Conservation (phyloP, 495 filamentous ascomycete genomes). For the Amniculicola lignicola region DNA sequence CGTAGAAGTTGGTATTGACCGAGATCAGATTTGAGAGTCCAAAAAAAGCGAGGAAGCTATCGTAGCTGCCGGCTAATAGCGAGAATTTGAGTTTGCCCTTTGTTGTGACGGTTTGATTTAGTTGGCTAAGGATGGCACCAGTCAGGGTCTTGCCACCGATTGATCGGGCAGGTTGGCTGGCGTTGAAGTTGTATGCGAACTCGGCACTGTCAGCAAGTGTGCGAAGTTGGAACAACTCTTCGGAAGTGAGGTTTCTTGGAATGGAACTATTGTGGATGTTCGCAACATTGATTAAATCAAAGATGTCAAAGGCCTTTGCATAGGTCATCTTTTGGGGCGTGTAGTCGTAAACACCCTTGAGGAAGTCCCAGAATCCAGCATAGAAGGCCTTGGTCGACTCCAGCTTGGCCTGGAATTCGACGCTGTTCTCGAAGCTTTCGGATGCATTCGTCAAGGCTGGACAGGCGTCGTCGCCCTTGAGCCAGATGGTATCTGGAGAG, state of each 20-base stretch:
- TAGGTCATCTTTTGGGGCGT: constrained; percentile 2
- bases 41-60: constrained; percentile 52
- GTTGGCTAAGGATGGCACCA: constrained; percentile 39
- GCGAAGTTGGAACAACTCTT: constrained; percentile 11
- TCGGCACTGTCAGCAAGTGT: constrained; percentile 17
- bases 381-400: constrained; percentile 17
- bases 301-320: constrained; percentile 16
- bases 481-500: constrained; percentile 19
- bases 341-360: constrained; percentile 13
- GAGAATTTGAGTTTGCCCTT: constrained; percentile 45
- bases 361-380: constrained; percentile 1
- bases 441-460: neutral
- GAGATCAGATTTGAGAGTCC: constrained; percentile 47
- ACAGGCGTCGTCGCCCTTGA: constrained; percentile 20
- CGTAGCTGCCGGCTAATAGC: constrained; percentile 45
- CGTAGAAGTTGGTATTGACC: constrained; percentile 43
- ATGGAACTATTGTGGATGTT: constrained; percentile 4
- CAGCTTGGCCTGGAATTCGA: neutral
- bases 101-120: constrained; percentile 47
- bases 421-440: constrained; percentile 4
- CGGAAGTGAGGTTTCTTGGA: neutral
- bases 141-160: constrained; percentile 7
- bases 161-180: constrained; percentile 1
- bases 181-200: constrained; percentile 2
- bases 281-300: constrained; percentile 8